Conservation (phyloP, 1,284 basidiomycete species). For the Meripilus lineatus region DNA sequence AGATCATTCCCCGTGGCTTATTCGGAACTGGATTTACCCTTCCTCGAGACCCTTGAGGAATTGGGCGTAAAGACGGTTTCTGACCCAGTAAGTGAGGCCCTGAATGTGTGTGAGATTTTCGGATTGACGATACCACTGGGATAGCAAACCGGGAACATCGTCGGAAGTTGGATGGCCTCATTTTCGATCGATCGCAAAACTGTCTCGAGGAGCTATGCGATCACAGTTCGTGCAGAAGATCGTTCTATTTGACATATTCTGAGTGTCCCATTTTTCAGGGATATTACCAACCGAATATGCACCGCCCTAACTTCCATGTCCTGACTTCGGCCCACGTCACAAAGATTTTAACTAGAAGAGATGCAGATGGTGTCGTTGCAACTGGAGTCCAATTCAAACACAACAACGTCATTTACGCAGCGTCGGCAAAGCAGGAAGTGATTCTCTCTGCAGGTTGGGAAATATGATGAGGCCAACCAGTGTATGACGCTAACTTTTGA, state of each 20-base stretch:
- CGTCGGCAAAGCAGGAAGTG: slow-evolving; percentile 13
- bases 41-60: slow-evolving; percentile 8
- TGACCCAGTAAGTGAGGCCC: slow-evolving; percentile 9
- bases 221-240: neutral
- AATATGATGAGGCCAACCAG: neutral
- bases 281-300: slow-evolving; percentile 5
- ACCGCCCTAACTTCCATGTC: slow-evolving; percentile 3
- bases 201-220: slow-evolving; percentile 1
- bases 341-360: neutral
- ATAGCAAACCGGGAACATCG: neutral
- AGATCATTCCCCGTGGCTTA: slow-evolving; percentile 9
- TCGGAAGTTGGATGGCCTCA: neutral
- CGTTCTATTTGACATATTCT: neutral
- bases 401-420: neutral
- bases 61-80: slow-evolving; percentile 8
- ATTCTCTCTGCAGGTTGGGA: slow-evolving; percentile 14
- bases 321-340: slow-evolving; percentile 5
- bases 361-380: slow-evolving; percentile 4
- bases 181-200: neutral
- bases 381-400: slow-evolving; percentile 11
- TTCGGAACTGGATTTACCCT: slow-evolving; percentile 4
- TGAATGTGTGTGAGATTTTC: neutral
- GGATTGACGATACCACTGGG: neutral
- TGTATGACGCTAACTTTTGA: neutral
- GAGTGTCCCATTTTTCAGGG: neutral